Evolutionary conservation across 2,329 filamentous ascomycete species (phyloP), one percentile per base, ranked within the genome.

Genomic region (Alternaria hordeiaustralica): DNA sequence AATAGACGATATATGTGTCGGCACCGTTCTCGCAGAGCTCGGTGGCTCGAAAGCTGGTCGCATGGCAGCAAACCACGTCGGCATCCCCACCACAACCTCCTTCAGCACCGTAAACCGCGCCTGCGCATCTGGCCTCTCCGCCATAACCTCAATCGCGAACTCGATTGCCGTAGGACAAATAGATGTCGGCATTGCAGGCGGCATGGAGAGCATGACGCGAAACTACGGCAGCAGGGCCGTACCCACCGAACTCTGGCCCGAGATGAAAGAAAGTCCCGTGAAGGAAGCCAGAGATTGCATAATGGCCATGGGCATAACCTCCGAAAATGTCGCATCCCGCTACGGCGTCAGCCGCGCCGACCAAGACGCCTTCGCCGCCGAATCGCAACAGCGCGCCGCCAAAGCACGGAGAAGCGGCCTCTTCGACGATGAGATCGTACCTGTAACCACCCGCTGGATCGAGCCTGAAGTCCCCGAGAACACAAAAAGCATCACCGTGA

Each of bases 121-220:
- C 13, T 97, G 94, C 80, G 89, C 90, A 15, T 92, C 89, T 7
- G 91, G 90, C 3, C 85, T 97, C 54, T 90, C 92, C 71, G 90
- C 91, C 25, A 90, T 97, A 55, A 90, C 93, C 1, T 83, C 85
- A 13, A 85, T 97, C 4, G 91, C 92, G 6, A 89, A 91, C 61
- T 86, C 90, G 66, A 96, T 97, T 71, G 87, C 88, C n/a, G 85
- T 87, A 0, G 93, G 92, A 2, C 87, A 88, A 71, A 91, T 95
- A 55, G 87, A 89, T 65, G 84, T 86, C 0, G 94, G 93, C 63
- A 88, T 97, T 65, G 94, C 90, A 10, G 94, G 92, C 2, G 94
- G 94, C 28, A 97, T 96, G 92, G 94, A 97, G 86, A 95, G 91
- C 82, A 97, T 97, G 94, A 97, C 93, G 67, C 84, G 91, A 69